Base-by-base conservation (phyloP, 768 basidiomycete species). In the Trametes punicea region DNA sequence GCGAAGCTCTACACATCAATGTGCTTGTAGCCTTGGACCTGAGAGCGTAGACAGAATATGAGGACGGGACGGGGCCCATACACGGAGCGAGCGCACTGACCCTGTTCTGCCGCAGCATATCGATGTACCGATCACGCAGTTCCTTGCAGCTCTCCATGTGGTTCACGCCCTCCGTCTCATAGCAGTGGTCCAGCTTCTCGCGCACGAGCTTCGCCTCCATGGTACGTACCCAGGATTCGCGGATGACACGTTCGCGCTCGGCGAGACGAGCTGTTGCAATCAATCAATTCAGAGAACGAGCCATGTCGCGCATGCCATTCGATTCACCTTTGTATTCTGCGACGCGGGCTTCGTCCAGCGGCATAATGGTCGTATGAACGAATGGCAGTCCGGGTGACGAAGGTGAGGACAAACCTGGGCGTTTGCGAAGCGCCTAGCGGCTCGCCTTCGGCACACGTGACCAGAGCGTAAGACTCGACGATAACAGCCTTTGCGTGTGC, bases 171-270 rank as follows among this genome's bases (percentile, higher is more conserved):
- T 98, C 95, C 6, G 81, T 79, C 64, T 82, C 80, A 66, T 94
- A 91, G 75, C 95, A 98, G 72, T 91, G 93, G 55, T 83, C 79
- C 51, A 98, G 82, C 70, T 95, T 90, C 55, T 91, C 88, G 58
- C 85, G 84, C 44, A 97, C 92, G 56, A 98, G 77, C 45, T 90
- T 84, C 29, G 85, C 83, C 71, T 97, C 94, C 93, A 98, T 96
- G 20, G 90, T 87, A 63, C 85, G 87, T 29, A 97, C 81, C 95
- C 95, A 98, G 47, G 90, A 90, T 74, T 98, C 94, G 48, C 90
- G 84, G 67, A 98, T 77, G 71, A 81, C 76, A 42, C 82, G 74
- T 59, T 96, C 93, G 36, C 90, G 87, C 63, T 79, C 80, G 64
- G 81, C 73, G 47, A 88, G 71, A 68, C 80, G 83, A 16, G 79